Percentiles rank a stretch among this genome's conserved stretches.
Conservation (phyloP, 2,329 filamentous ascomycete genomes). For the Colletotrichum sp. region DNA sequence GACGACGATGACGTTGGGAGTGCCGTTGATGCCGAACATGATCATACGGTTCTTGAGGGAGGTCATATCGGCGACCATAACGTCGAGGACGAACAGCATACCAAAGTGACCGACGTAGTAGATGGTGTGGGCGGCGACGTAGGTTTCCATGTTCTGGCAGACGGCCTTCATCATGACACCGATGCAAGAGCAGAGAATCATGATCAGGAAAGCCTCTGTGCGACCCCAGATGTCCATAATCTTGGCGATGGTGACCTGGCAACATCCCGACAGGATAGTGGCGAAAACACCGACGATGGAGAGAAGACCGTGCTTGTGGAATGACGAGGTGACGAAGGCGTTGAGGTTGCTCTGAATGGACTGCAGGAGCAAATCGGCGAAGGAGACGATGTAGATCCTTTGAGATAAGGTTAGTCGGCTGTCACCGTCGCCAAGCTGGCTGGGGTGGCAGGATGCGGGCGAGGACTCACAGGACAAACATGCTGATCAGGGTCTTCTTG, state of each 20-base stretch:
- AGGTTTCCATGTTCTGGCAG: slow-evolving; percentile 61
- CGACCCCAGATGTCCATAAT: slow-evolving; percentile 55
- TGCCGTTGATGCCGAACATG: slow-evolving; percentile 45
- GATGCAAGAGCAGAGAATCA: slow-evolving; percentile 49
- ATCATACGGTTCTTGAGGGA: slow-evolving; percentile 48
- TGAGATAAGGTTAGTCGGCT: background rate
- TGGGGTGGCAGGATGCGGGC: background rate
- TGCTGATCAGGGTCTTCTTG: slow-evolving; percentile 38
- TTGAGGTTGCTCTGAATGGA: slow-evolving; percentile 43
- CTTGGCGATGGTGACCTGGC: slow-evolving; percentile 50
- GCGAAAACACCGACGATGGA: slow-evolving; percentile 70
- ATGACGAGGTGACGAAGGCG: slow-evolving; percentile 63
- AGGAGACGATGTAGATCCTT: slow-evolving; percentile 44
- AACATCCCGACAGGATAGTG: slow-evolving; percentile 41
- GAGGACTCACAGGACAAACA: slow-evolving; percentile 42
- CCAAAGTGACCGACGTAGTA: slow-evolving; percentile 63
- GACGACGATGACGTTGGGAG: slow-evolving; percentile 47
- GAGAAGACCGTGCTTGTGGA: slow-evolving; percentile 67
- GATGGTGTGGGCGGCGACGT: slow-evolving; percentile 66
- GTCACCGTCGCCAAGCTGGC: background rate
- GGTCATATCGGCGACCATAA: slow-evolving; percentile 50
- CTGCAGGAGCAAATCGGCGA: slow-evolving; percentile 39
- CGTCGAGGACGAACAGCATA: slow-evolving; percentile 43
- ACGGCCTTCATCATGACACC: slow-evolving; percentile 69
- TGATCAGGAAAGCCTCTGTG: slow-evolving; percentile 47